Evolutionary conservation across 208 protist species (phyloP).

Genomic region (Wallacemonas sp.): DNA sequence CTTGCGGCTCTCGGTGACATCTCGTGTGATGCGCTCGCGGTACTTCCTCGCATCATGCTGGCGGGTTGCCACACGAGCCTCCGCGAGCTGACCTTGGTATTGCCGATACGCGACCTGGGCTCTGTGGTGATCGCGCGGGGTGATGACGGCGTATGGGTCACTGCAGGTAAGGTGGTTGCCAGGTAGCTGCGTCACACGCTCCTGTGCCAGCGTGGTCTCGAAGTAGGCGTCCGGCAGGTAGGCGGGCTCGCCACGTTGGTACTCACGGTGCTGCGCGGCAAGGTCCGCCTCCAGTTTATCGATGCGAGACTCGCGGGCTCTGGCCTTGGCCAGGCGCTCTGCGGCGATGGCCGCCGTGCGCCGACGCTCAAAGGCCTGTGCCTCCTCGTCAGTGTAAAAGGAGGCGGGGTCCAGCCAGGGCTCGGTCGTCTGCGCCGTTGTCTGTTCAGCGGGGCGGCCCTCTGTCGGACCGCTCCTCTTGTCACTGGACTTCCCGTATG

Average conservation of each 20-base stretch:
- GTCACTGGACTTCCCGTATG: neutral
- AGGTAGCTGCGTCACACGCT: constrained; percentile 4
- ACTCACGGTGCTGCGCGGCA: constrained; percentile 15
- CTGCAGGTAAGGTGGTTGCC: constrained; percentile 6
- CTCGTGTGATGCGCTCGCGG: neutral
- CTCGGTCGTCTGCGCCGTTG: neutral
- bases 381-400: constrained; percentile 13
- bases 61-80: constrained; percentile 5
- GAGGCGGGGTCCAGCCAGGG: constrained; percentile 1
- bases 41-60: constrained; percentile 6
- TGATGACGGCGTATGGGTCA: constrained; percentile 4
- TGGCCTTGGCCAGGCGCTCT: constrained; percentile 18
- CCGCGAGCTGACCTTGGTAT: constrained; percentile 1
- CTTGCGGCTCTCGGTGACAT: constrained; percentile 7
- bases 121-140: constrained; percentile 12
- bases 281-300: constrained; percentile 14
- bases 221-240: constrained; percentile 53
- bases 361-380: constrained; percentile 13
- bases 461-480: neutral
- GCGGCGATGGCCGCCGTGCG: constrained; percentile 30
- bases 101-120: constrained; percentile 4
- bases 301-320: neutral
- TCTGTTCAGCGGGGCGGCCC: neutral
- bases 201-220: constrained; percentile 14
- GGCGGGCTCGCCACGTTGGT: constrained; percentile 32